Percentiles rank a stretch among this genome's conserved stretches.
Conservation (phyloP, 345 rosid species). For the Geranium brycei region DNA sequence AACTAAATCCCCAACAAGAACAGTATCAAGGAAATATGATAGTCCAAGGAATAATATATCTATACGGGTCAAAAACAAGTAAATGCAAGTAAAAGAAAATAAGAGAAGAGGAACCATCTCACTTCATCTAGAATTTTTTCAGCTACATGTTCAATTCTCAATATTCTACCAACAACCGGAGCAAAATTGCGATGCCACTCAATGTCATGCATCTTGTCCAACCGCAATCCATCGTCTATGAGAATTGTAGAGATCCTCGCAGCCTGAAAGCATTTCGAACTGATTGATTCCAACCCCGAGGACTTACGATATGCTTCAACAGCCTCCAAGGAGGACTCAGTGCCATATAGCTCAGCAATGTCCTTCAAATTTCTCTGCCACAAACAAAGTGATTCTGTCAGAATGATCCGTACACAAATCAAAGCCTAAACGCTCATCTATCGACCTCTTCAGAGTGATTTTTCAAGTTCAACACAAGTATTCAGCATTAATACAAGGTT, state of each 20-base stretch:
- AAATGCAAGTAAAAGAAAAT: neutral
- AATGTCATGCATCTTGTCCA: constrained; percentile 59
- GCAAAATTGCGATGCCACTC: constrained; percentile 53
- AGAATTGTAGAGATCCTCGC: constrained; percentile 66
- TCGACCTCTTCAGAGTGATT: neutral
- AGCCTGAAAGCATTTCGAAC: constrained; percentile 56
- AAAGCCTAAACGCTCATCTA: neutral
- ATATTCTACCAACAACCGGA: constrained; percentile 66
- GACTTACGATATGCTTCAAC: constrained; percentile 54
- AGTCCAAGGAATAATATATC: neutral
- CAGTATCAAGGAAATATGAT: neutral
- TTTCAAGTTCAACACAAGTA: neutral
- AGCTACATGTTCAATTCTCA: constrained; percentile 70
- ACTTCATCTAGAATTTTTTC: constrained; percentile 67
- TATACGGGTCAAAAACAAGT: neutral
- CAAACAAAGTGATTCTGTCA: constrained; percentile 6
- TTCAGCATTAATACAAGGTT: neutral
- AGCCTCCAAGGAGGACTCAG: constrained; percentile 40
- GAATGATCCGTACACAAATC: neutral
- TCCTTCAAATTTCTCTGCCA: constrained; percentile 72
- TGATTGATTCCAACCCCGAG: constrained; percentile 41
- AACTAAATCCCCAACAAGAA: neutral
- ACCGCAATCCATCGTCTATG: constrained; percentile 74
- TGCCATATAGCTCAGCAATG: constrained; percentile 59
- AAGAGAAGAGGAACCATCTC: constrained; percentile 12